Base-by-base conservation (phyloP, 2,329 filamentous ascomycete species). In the Pseudogymnoascus sp. region DNA sequence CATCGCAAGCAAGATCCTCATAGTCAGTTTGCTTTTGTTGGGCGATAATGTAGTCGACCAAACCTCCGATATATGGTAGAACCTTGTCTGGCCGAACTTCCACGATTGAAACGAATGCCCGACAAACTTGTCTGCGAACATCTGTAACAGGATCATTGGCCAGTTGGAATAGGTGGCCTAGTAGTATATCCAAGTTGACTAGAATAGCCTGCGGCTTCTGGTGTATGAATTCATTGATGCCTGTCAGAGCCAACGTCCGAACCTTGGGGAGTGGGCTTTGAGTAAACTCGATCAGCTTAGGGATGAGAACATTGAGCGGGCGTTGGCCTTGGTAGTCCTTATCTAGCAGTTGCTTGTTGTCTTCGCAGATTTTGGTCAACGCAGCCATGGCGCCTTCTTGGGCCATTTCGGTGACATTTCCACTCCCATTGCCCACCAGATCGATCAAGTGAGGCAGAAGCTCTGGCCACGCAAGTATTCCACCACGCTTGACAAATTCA, bases 351-450 rank as follows among this genome's bases (percentile, higher is more conserved):
- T 89, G 91, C 72, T 86, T 87, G 78, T 96, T 97, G 77, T 99
- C 95, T 77, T 99, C 95, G 77, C 95, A 99, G 66, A 99, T 93
- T 80, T 97, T 97, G 74, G 89, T 81, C 76, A 99, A 81, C 59
- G 95, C 93, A 60, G 90, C 86, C 89, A 97, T 96, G 69, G 91
- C 93, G 66, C 93, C 93, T 75, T 99, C 93, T 73, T 97, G 92
- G 11, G 88, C 87, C 72, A 90, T 84, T 47, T 83, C 78, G 6
- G 90, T 80, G 21, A 87, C 79, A 67, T 88, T 85, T 42, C 89
- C 88, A 53, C 79, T 80, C 63, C 86, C 78, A 75, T 96, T 96
- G 68, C 84, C 83, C 66, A 96, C 85, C 75, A 96, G 82, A 63
- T 85, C 82, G 68, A 97, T 78, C 19, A 99, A 82, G 69, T 96